phyloP scores from a whole-genome alignment of 176 grass and related monocot genomes.

The Canna indica region DNA sequence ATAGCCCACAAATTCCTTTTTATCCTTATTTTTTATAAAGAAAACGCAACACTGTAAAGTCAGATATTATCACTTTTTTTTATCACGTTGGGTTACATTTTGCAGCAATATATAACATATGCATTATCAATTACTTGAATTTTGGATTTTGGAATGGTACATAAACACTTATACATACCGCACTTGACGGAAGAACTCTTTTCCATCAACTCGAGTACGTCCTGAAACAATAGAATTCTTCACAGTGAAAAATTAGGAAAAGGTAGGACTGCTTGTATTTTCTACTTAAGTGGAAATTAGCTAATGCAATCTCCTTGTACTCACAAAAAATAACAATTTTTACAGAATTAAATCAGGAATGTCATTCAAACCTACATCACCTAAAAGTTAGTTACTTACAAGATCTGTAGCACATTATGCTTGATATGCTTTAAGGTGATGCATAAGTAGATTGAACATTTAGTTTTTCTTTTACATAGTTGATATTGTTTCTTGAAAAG shows the following conservation, averaged over 20 bases:
- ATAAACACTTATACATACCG: slow-evolving; percentile 26
- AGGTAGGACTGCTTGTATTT: background rate
- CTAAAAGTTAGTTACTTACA: too few relatives aligned
- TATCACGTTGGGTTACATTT: background rate
- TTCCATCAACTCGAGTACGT: slow-evolving; percentile 79
- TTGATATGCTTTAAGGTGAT: too few relatives aligned
- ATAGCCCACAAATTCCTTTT: background rate
- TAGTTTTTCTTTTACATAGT: background rate
- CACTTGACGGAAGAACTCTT: slow-evolving; percentile 89
- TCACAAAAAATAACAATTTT: background rate
- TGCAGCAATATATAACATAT: background rate
- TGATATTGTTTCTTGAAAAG: too few relatives aligned
- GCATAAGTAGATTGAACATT: background rate
- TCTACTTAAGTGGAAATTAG: background rate
- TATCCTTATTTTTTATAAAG: background rate
- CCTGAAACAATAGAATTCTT: slow-evolving; percentile 34
- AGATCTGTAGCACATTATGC: too few relatives aligned
- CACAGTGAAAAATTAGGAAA: background rate
- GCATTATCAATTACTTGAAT: background rate
- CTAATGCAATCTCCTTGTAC: background rate
- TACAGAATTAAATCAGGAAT: background rate
- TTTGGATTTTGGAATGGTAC: background rate
- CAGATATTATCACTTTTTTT: background rate
- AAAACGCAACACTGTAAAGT: background rate
- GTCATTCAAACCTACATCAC: too few relatives aligned